These are phyloP conservation scores for Nitzschia inconspicua DNA, from an alignment of 108 stramenopile genomes.

Conservation along the genomic window DNA sequence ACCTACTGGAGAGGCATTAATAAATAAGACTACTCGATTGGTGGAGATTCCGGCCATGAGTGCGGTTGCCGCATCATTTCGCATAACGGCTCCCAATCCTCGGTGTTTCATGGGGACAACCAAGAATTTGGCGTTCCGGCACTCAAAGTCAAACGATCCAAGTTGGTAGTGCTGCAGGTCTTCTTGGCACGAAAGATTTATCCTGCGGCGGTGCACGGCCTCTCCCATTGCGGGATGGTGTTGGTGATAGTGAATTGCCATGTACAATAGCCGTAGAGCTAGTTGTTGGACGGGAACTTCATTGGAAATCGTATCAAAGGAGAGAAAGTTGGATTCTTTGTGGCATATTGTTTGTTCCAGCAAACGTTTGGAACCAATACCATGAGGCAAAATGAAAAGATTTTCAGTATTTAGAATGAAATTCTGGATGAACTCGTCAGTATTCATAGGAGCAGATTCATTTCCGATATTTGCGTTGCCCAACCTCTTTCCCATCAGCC, in stretches of 20 bases:
- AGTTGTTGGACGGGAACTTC: constrained; percentile 14
- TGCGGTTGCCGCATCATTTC: constrained; percentile 21
- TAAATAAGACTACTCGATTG: constrained; percentile 36
- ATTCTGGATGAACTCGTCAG: no score
- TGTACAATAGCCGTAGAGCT: constrained; percentile 33
- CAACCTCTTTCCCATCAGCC: no score
- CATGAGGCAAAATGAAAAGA: no score
- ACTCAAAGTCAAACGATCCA: constrained; percentile 55
- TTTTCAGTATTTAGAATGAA: no score
- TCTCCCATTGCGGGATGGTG: constrained; percentile 32
- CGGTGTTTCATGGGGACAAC: constrained; percentile 27
- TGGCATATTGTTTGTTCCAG: no score
- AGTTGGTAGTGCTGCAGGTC: constrained; percentile 12
- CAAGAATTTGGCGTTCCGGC: constrained; percentile 37
- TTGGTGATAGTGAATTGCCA: constrained; percentile 40
- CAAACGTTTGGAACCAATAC: no score
- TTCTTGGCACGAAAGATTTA: not conserved
- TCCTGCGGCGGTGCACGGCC: constrained; percentile 11
- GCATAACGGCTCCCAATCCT: constrained; percentile 38
- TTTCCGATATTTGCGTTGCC: no score
- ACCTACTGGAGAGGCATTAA: constrained; percentile 28
- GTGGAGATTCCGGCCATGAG: constrained; percentile 40
- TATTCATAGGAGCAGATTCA: no score
- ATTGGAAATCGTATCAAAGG: no score
- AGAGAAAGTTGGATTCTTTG: no score